Percentiles rank a stretch among this genome's conserved stretches.
Conservation (phyloP, 129 eudicot genomes). For the Oenanthe sinensis region DNA sequence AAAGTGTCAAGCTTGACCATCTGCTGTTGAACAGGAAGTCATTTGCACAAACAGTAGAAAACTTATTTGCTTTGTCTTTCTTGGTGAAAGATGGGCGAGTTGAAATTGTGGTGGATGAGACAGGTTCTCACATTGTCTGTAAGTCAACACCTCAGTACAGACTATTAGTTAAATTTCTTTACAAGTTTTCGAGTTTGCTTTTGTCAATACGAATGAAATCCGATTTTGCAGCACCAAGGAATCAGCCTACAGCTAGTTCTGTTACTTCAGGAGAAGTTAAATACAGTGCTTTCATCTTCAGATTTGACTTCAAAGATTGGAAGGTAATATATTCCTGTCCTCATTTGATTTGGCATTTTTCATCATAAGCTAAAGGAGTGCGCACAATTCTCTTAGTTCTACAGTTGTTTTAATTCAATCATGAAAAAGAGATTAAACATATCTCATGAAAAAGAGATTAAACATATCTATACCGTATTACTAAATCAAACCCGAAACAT, state of each 20-base stretch:
- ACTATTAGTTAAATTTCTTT: background rate
- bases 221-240: conserved; percentile 44
- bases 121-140: conserved; percentile 69
- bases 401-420: no score
- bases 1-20: conserved; percentile 55
- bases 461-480: no score
- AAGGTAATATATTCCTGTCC: conserved; percentile 27
- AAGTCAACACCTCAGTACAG: conserved; percentile 22
- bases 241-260: conserved; percentile 35
- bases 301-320: conserved; percentile 62
- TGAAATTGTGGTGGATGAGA: conserved; percentile 47
- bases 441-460: no score
- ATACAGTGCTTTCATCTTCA: conserved; percentile 47
- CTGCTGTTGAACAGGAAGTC: conserved; percentile 57
- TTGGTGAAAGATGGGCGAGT: conserved; percentile 90
- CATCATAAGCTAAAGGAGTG: no score
- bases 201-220: no score
- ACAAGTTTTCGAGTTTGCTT: background rate
- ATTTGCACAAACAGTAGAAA: conserved; percentile 89
- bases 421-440: background rate
- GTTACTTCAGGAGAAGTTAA: conserved; percentile 33
- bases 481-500: no score
- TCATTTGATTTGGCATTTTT: no score
- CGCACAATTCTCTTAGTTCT: no score
- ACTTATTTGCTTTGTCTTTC: conserved; percentile 77